These are phyloP conservation scores for Hypoxylon sp. DNA, from an alignment of 2,329 filamentous ascomycete genomes.

Conservation along the genomic window DNA sequence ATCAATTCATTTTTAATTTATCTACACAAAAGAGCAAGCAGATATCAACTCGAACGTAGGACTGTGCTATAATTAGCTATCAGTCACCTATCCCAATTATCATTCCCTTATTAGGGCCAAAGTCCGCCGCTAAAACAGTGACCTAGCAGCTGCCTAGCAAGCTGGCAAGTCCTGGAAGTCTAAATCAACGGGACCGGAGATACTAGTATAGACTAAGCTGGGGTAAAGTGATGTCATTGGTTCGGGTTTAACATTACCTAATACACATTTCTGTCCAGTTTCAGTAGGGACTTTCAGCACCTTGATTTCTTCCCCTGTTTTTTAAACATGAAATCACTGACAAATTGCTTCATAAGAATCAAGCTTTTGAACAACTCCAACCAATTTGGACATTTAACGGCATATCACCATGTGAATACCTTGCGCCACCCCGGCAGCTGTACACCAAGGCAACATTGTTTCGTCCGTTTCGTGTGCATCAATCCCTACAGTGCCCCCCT, in stretches of 20 bases:
- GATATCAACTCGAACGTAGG: no score
- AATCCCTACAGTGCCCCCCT: slow-evolving; percentile 13
- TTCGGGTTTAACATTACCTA: neutral
- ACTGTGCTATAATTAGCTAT: slow-evolving; percentile 8
- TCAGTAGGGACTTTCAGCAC: neutral
- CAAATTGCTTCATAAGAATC: slow-evolving; percentile 1
- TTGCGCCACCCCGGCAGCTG: no score
- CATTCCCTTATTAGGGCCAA: slow-evolving; percentile 3
- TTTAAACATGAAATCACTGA: neutral
- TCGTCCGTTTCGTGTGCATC: no score
- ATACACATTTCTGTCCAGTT: neutral
- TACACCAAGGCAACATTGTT: slow-evolving; percentile 6
- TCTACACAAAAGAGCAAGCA: no score
- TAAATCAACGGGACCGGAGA: neutral
- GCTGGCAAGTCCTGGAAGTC: no score
- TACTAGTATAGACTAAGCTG: neutral
- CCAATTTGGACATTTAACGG: no score
- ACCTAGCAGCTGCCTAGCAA: neutral
- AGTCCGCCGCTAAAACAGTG: neutral
- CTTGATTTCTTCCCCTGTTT: neutral
- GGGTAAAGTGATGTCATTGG: slow-evolving; percentile 2
- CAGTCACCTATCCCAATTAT: slow-evolving; percentile 1
- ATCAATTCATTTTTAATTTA: no score
- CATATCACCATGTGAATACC: no score
- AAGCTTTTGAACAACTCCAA: neutral